Conservation (phyloP, 306 rosid genomes). For the Medicago lupulina region DNA sequence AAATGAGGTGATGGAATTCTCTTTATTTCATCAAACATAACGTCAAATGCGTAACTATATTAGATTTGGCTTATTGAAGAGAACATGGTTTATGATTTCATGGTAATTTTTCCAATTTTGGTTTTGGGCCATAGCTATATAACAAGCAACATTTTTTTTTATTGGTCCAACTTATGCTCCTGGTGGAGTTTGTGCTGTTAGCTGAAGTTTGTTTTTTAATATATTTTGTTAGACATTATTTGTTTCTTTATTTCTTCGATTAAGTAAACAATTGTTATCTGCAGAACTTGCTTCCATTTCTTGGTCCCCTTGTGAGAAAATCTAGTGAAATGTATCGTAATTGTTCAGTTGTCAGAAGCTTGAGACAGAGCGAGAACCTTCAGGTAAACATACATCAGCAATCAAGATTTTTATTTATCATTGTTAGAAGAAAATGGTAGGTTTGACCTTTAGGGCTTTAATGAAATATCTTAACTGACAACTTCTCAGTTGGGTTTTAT, state of each 20-base stretch:
- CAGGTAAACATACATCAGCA: slow-evolving; percentile 65
- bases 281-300: slow-evolving; percentile 92
- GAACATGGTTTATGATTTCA: background rate
- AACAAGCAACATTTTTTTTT: slow-evolving; percentile 13
- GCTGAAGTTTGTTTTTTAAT: background rate
- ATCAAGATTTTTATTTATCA: too few relatives aligned
- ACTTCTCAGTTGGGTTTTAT: too few relatives aligned
- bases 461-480: too few relatives aligned
- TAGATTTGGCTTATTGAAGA: slow-evolving; percentile 16
- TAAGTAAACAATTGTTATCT: slow-evolving; percentile 39
- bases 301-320: slow-evolving; percentile 91
- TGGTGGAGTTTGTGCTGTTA: slow-evolving; percentile 17
- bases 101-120: slow-evolving; percentile 15
- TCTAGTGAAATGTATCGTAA: slow-evolving; percentile 90
- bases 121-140: slow-evolving; percentile 14
- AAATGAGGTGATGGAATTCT: slow-evolving; percentile 1
- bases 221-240: background rate
- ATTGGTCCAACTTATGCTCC: slow-evolving; percentile 16
- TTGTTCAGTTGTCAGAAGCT: slow-evolving; percentile 79
- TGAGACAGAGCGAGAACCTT: slow-evolving; percentile 93
- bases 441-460: too few relatives aligned
- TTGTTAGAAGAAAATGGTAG: too few relatives aligned
- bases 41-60: background rate
- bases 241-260: slow-evolving; percentile 18
- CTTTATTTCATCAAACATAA: background rate